Evolutionary conservation across 139 green algal species (phyloP).

Genomic region (Picochlorum sp.): DNA sequence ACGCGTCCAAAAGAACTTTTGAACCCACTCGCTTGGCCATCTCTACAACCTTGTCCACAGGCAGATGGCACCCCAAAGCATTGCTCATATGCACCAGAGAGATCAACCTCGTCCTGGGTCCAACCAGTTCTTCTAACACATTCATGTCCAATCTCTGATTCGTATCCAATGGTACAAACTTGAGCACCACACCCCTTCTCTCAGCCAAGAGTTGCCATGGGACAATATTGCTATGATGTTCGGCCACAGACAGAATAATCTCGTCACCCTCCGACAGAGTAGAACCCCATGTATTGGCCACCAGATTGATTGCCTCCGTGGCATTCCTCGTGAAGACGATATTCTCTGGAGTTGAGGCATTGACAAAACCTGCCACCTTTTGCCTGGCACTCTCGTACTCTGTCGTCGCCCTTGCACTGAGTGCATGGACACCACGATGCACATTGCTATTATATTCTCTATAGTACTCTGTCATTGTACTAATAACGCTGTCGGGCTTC

Average conservation of each 20-base stretch:
- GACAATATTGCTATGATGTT: slow-evolving; percentile 98
- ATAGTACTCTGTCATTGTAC: slow-evolving; percentile 77
- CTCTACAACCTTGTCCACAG: slow-evolving; percentile 42
- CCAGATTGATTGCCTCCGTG: slow-evolving; percentile 95
- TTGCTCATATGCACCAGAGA: slow-evolving; percentile 91
- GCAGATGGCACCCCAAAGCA: slow-evolving; percentile 67
- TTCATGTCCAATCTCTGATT: slow-evolving; percentile 55
- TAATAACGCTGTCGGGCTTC: slow-evolving; percentile 75
- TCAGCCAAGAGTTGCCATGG: slow-evolving; percentile 92
- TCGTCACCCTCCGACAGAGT: slow-evolving; percentile 87
- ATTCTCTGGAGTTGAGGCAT: slow-evolving; percentile 62
- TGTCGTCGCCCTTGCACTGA: slow-evolving; percentile 74
- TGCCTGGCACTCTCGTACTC: slow-evolving; percentile 79
- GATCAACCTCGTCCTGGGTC: slow-evolving; percentile 69
- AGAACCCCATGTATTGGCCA: slow-evolving; percentile 88
- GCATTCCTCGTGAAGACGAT: slow-evolving; percentile 94
- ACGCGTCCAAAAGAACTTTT: slow-evolving; percentile 89
- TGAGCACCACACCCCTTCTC: slow-evolving; percentile 59
- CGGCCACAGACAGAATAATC: slow-evolving; percentile 86
- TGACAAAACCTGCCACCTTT: slow-evolving; percentile 81
- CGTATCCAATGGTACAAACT: slow-evolving; percentile 48
- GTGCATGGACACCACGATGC: slow-evolving; percentile 84
- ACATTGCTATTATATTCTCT: slow-evolving; percentile 91
- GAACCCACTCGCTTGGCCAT: slow-evolving; percentile 57
- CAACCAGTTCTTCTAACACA: slow-evolving; percentile 42